Base-by-base conservation (phyloP, 148 eudicot species). In the Linanthus parryae region DNA sequence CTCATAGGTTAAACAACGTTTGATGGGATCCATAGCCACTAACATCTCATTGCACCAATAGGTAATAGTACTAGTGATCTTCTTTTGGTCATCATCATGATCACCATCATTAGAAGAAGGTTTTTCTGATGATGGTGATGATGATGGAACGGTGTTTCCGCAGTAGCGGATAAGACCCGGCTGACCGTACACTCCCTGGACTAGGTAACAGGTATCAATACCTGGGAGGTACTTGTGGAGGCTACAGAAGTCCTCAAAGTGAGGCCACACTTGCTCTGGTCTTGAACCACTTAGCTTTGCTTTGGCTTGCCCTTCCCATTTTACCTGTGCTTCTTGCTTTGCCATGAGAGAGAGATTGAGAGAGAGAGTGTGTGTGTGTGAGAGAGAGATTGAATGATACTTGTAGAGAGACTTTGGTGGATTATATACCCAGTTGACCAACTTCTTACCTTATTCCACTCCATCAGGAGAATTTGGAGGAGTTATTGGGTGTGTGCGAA, bases 241-340 rank as follows among this genome's bases (percentile, higher is more conserved):
- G 59, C 60, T 47, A 40, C 75, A 72, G 2, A 79, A 79, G 46
- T 79, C 78, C 34, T 73, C 67, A 18, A 79, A 47, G 22, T 62
- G 61, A 34, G 81, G 66, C 83, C 88, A 81, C 2, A 74, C 72
- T 77, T 77, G 60, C n/a, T 74, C 41, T 18, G 78, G 65, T 36
- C 40, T 55, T 23, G 57, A 23, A 8, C 44, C 49, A 33, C 29
- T 23, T 13, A 81, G 18, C 34, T 77, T 75, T 45, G 73, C 65
- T 37, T 48, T 68, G 42, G 57, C 65, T 25, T 81, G 70, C 40
- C 88, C 81, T 66, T 74, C 63, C 88, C 88, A 81, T 50, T 69
- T 77, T 5, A 27, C n/a, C 44, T 48, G 27, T 17, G 37, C n/a
- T 44, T 10, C 14, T 17, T 44, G 38, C n/a, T n/a, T n/a, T 44